Evolutionary conservation across 2,329 filamentous ascomycete genomes (phyloP).

Genomic region (Exophiala sp.): DNA sequence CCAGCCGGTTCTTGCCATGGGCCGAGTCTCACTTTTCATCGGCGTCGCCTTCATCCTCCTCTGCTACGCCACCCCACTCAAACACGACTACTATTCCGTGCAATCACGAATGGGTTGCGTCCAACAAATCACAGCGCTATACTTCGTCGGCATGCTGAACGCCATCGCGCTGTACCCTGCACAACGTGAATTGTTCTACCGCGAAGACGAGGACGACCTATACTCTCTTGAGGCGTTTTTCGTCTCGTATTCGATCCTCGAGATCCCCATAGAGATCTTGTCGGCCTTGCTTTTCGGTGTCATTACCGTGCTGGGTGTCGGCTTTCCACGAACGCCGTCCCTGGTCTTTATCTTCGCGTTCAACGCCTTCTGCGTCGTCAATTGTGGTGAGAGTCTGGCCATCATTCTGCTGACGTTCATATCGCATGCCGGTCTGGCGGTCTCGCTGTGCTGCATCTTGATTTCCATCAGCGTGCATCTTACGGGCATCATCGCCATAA

Average conservation of each 20-base stretch:
- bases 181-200: constrained; percentile 72
- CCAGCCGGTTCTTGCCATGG: constrained; percentile 54
- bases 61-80: constrained; percentile 68
- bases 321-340: constrained; percentile 58
- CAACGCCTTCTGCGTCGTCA: constrained; percentile 69
- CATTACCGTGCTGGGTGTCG: constrained; percentile 61
- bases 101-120: constrained; percentile 72
- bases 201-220: constrained; percentile 69
- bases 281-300: constrained; percentile 64
- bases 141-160: constrained; percentile 74
- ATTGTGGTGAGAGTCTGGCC: constrained; percentile 69
- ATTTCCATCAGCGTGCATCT: constrained; percentile 69
- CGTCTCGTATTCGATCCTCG: constrained; percentile 64
- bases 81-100: constrained; percentile 64
- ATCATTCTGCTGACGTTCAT: constrained; percentile 79
- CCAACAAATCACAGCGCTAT: constrained; percentile 63
- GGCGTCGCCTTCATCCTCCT: constrained; percentile 61
- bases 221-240: constrained; percentile 71
- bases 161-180: constrained; percentile 71
- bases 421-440: constrained; percentile 68
- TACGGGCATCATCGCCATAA: constrained; percentile 66
- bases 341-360: constrained; percentile 68
- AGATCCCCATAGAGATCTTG: constrained; percentile 67
- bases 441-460: constrained; percentile 68
- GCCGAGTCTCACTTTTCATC: constrained; percentile 62